A percentile compares a stretch with the other conserved stretches of the same genome.
These are phyloP conservation scores for Bullera alba DNA, from an alignment of 768 basidiomycete genomes.

Conservation along the genomic window DNA sequence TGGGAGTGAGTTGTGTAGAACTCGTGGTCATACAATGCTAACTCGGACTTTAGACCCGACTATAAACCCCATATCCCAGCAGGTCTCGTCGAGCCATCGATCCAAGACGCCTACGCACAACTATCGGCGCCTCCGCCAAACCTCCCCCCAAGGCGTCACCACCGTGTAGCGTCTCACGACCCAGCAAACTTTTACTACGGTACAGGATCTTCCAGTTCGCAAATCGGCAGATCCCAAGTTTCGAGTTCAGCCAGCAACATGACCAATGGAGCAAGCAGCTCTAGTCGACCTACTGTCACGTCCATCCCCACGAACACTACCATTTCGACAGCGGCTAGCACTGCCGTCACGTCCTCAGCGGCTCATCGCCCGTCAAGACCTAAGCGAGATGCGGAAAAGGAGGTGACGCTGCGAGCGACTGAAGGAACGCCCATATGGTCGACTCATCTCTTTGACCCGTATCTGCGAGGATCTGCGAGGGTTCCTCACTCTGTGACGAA, in stretches of 20 bases:
- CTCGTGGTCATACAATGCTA: neutral
- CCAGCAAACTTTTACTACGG: neutral
- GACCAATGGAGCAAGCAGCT: neutral
- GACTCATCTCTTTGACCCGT: constrained; percentile 37
- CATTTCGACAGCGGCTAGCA: neutral
- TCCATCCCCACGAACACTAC: neutral
- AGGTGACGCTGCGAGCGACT: constrained; percentile 19
- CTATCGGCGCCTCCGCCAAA: constrained; percentile 35
- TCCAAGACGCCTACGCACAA: constrained; percentile 32
- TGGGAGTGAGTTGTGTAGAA: constrained; percentile 32
- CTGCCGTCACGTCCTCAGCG: neutral
- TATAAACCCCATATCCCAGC: constrained; percentile 38
- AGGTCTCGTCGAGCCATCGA: constrained; percentile 27
- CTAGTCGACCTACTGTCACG: neutral
- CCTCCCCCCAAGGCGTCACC: constrained; percentile 23
- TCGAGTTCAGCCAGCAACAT: neutral
- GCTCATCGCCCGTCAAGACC: constrained; percentile 4
- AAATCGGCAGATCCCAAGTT: too few relatives aligned
- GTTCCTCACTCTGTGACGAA: constrained; percentile 28
- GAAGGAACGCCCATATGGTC: constrained; percentile 39
- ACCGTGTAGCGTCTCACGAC: neutral
- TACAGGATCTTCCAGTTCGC: too few relatives aligned
- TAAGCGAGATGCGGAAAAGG: constrained; percentile 29
- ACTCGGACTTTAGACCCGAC: constrained; percentile 27
- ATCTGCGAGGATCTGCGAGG: constrained; percentile 14